phyloP scores from a whole-genome alignment of 257 asterid genomes.

The Mitragyna speciosa region DNA sequence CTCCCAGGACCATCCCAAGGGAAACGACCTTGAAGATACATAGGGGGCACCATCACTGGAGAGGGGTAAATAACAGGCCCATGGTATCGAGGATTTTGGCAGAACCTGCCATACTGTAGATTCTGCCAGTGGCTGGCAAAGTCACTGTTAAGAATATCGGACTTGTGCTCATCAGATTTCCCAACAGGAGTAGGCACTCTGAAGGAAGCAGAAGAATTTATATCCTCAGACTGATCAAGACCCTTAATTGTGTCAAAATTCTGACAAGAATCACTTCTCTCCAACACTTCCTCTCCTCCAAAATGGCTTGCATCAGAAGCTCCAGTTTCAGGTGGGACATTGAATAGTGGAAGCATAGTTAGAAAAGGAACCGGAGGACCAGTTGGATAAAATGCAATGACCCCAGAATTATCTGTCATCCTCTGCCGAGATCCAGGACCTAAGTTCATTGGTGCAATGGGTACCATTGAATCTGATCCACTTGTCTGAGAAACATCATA shows the following conservation, averaged over 20 bases:
- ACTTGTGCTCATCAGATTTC: constrained; percentile 47
- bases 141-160: constrained; percentile 89
- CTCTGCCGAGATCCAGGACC: constrained; percentile 67
- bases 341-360: constrained; percentile 89
- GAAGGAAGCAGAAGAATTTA: constrained; percentile 41
- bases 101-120: constrained; percentile 81
- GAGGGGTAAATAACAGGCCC: constrained; percentile 67
- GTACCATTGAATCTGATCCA: constrained; percentile 65
- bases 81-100: constrained; percentile 63
- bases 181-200: constrained; percentile 47
- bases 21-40: constrained; percentile 65
- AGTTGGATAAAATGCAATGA: constrained; percentile 81
- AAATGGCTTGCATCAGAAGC: constrained; percentile 57
- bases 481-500: constrained; percentile 71
- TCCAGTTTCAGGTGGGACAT: constrained; percentile 61
- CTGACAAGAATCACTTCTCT: constrained; percentile 46
- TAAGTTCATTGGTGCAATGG: constrained; percentile 77
- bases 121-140: constrained; percentile 91
- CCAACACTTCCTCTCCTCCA: constrained; percentile 52
- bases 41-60: constrained; percentile 83
- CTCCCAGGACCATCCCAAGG: constrained; percentile 86
- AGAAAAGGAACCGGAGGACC: constrained; percentile 97
- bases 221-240: constrained; percentile 54
- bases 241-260: constrained; percentile 46
- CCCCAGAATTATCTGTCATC: constrained; percentile 59